Conservation (phyloP, 352 stramenopile species). For the Globisporangium abappressorium region DNA sequence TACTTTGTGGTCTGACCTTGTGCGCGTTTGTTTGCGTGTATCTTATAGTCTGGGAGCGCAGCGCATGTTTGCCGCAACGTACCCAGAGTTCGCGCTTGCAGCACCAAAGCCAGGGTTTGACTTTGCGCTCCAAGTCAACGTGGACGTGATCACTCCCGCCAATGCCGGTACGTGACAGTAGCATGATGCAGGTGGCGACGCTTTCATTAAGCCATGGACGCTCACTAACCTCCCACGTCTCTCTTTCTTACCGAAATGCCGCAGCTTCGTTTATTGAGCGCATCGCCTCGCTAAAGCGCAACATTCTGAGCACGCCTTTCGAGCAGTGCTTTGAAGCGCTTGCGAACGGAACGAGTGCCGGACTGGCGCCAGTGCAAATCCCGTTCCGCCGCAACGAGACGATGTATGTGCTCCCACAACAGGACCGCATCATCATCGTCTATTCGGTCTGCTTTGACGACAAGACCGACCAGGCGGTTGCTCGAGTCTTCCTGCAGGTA, state of each 20-base stretch:
- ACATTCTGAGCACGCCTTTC: slow-evolving; percentile 75
- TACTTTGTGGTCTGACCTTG: background rate
- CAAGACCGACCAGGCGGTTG: slow-evolving; percentile 90
- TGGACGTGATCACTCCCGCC: slow-evolving; percentile 65
- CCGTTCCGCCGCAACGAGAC: slow-evolving; percentile 85
- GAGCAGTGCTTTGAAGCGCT: slow-evolving; percentile 84
- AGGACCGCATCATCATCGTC: slow-evolving; percentile 89
- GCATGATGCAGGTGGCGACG: too few species aligned
- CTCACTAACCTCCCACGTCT: background rate
- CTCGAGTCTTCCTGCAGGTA: slow-evolving; percentile 87
- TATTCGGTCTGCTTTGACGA: slow-evolving; percentile 93
- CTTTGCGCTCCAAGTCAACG: slow-evolving; percentile 72
- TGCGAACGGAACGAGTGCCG: slow-evolving; percentile 49
- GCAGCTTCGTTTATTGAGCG: slow-evolving; percentile 71
- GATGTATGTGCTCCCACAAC: slow-evolving; percentile 83
- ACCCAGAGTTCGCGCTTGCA: slow-evolving; percentile 71
- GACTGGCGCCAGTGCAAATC: slow-evolving; percentile 70
- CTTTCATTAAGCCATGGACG: too few species aligned
- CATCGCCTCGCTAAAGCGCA: slow-evolving; percentile 78
- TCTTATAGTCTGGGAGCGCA: slow-evolving; percentile 50
- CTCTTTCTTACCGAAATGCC: background rate
- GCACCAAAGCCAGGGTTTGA: slow-evolving; percentile 76
- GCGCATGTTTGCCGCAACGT: slow-evolving; percentile 71
- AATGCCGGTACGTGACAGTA: slow-evolving; percentile 42
- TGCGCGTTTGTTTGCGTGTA: background rate